Base-by-base conservation (phyloP, 495 filamentous ascomycete species). In the Penicillium parvum region DNA sequence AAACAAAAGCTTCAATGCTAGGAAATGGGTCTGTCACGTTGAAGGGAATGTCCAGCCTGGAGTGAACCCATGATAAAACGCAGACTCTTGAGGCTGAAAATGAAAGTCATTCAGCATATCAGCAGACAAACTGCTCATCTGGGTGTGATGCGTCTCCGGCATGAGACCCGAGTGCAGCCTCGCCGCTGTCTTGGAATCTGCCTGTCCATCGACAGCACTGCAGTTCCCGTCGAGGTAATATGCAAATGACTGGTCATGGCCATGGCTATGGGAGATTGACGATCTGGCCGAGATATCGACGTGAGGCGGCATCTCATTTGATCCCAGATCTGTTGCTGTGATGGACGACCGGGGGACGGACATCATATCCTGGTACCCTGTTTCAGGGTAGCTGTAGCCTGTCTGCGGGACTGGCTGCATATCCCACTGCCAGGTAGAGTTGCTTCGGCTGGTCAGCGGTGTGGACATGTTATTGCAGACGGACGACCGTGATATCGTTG, bases 401-500 rank as follows among this genome's bases (percentile, higher is more conserved):
- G 47, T 43, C 4, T 55, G 42, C 1, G 55, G 60, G 7, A 60
- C 39, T 7, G 50, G 39, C 21, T 61, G 65, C 28, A 60, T 47
- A 43, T 66, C 61, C 65, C 68, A 71, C 35, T 63, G 62, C 63
- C 60, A 65, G 22, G 37, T 45, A 2, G 47, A 44, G 18, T 23
- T 35, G n/a, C 19, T 50, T 15, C 53, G 52, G 7, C 39, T 43
- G 4, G 57, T 63, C 19, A 52, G 20, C 10, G 52, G 50, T 0
- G 55, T 40, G 5, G 61, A 52, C 12, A 57, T 49, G 36, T 49
- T 47, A 20, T 41, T 52, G 39, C 45, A 53, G 38, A 42, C 15
- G 4, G 49, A 42, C 3, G 45, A 33, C 3, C 46, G 46, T 3
- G 47, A 54, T 2, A 46, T 8, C 1, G 34, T 50, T 14, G 40